phyloP scores from a whole-genome alignment of 441 rosid genomes.

The Euphorbia celastroides region DNA sequence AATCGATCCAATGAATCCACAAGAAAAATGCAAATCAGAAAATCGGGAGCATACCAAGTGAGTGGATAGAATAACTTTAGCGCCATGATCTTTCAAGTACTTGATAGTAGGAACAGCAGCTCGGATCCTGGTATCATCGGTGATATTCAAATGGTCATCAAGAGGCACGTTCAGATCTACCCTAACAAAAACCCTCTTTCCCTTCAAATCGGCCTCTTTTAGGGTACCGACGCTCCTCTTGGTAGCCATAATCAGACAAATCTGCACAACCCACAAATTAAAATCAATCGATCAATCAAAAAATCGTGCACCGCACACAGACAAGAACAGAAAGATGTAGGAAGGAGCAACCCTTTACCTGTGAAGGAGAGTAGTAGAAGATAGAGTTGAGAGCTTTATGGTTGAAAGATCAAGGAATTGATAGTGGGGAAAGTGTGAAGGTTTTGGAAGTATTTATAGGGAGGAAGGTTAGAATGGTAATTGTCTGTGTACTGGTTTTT shows the following conservation, averaged over 20 bases:
- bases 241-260: slow-evolving; percentile 43
- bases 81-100: slow-evolving; percentile 61
- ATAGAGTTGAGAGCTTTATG: not conserved
- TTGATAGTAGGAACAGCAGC: slow-evolving; percentile 95
- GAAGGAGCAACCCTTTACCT: not conserved
- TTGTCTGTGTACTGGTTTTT: not conserved
- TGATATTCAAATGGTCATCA: slow-evolving; percentile 75
- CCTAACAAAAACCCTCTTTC: slow-evolving; percentile 74
- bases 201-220: slow-evolving; percentile 58
- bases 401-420: not conserved
- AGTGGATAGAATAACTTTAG: slow-evolving; percentile 66
- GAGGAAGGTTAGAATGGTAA: not conserved
- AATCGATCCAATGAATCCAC: not conserved
- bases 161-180: slow-evolving; percentile 95
- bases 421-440: not conserved
- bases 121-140: slow-evolving; percentile 87
- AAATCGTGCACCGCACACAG: not conserved
- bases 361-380: no score
- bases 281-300: not conserved
- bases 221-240: slow-evolving; percentile 77
- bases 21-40: no score
- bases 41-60: slow-evolving; percentile 35
- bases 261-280: slow-evolving; percentile 5
- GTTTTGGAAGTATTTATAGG: slow-evolving; percentile 1
- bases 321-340: not conserved